These are phyloP conservation scores for Tolypocladium cylindrosporum DNA, from an alignment of 2,329 filamentous ascomycete genomes.

Conservation along the genomic window DNA sequence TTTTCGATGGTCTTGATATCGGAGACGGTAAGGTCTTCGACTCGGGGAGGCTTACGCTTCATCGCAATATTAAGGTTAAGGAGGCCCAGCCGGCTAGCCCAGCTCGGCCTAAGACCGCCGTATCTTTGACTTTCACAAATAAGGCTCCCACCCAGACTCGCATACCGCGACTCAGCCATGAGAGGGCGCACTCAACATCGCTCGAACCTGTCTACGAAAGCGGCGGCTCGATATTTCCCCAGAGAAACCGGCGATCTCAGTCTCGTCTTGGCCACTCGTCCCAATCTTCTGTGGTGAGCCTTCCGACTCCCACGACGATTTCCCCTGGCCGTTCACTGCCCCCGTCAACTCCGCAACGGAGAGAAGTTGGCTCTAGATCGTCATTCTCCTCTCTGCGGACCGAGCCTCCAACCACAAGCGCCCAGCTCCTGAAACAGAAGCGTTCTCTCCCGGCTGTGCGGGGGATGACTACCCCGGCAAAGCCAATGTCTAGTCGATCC, in stretches of 20 bases:
- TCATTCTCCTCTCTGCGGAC: conserved; percentile 44
- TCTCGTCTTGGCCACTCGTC: conserved; percentile 60
- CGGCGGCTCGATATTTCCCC: conserved; percentile 58
- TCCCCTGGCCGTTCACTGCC: conserved; percentile 43
- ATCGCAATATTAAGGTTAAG: conserved; percentile 88
- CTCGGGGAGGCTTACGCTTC: conserved; percentile 69
- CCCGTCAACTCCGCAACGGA: conserved; percentile 50
- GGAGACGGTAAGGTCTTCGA: conserved; percentile 76
- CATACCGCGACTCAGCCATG: conserved; percentile 68
- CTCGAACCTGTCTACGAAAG: conserved; percentile 92
- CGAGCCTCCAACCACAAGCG: conserved; percentile 55
- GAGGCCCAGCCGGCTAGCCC: conserved; percentile 59
- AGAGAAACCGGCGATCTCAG: conserved; percentile 49
- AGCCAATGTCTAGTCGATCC: conserved; percentile 34
- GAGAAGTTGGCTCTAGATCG: conserved; percentile 45
- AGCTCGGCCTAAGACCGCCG: conserved; percentile 60
- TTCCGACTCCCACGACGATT: conserved; percentile 50
- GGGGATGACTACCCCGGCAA: conserved; percentile 39
- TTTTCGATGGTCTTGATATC: conserved; percentile 78
- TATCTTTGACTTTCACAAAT: conserved; percentile 86
- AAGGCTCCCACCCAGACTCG: conserved; percentile 58
- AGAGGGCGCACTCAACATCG: conserved; percentile 57
- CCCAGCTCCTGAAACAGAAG: conserved; percentile 56
- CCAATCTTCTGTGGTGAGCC: conserved; percentile 57
- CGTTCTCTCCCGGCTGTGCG: conserved; percentile 53